These are phyloP conservation scores for Fusarium veterinarium DNA, from an alignment of 2,329 filamentous ascomycete species.

Conservation along the genomic window DNA sequence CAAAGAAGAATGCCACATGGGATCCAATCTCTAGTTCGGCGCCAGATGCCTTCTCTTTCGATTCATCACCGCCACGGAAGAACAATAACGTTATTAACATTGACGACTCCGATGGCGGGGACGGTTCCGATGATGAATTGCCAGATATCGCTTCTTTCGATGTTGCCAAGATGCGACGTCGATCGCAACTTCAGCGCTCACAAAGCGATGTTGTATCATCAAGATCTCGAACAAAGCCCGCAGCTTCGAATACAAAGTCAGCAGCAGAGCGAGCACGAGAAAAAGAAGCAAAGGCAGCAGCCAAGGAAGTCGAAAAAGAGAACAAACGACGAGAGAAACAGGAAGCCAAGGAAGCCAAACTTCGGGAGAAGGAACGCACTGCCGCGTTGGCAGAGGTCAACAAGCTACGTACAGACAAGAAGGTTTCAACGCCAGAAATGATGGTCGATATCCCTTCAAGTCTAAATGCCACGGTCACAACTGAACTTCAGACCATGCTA, in stretches of 20 bases:
- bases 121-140: constrained; percentile 59
- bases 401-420: constrained; percentile 78
- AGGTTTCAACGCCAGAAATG: constrained; percentile 80
- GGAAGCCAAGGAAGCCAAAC: constrained; percentile 70
- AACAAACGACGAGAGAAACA: constrained; percentile 68
- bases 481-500: constrained; percentile 64
- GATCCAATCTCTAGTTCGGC: constrained; percentile 67
- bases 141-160: constrained; percentile 60
- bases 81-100: constrained; percentile 50
- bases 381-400: constrained; percentile 79
- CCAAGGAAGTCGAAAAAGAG: constrained; percentile 66
- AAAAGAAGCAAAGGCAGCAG: constrained; percentile 58
- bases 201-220: constrained; percentile 47
- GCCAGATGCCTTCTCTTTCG: constrained; percentile 51
- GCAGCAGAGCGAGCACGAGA: constrained; percentile 54
- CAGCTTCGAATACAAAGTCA: constrained; percentile 47
- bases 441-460: constrained; percentile 74
- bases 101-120: constrained; percentile 48
- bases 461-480: constrained; percentile 60
- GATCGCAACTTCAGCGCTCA: constrained; percentile 45
- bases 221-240: constrained; percentile 31
- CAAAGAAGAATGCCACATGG: constrained; percentile 49
- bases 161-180: constrained; percentile 45
- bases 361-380: constrained; percentile 70
- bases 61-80: constrained; percentile 27